These are phyloP conservation scores for Coemansia furcata DNA, from an alignment of 192 early-diverging fungal species.

Conservation along the genomic window DNA sequence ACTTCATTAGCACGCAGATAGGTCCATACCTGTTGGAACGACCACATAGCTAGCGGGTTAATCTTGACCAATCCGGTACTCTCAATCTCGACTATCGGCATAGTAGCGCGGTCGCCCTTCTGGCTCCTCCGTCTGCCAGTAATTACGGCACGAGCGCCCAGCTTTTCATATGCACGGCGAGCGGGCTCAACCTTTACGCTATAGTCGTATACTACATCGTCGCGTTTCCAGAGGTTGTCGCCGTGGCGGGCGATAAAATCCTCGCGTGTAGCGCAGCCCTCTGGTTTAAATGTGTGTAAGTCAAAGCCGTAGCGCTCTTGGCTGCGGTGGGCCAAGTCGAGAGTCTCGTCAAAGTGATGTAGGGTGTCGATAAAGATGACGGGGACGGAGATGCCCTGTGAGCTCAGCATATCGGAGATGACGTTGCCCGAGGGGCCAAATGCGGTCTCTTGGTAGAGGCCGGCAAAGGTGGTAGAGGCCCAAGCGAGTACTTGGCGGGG, in stretches of 20 bases:
- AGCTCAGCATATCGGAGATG: constrained; percentile 80
- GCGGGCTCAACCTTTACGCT: constrained; percentile 93
- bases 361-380: constrained; percentile 94
- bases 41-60: constrained; percentile 91
- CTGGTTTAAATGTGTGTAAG: constrained; percentile 75
- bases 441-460: constrained; percentile 89
- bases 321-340: constrained; percentile 70
- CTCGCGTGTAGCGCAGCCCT: constrained; percentile 55
- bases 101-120: constrained; percentile 71
- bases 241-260: constrained; percentile 77
- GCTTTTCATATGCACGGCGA: constrained; percentile 77
- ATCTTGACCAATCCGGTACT: constrained; percentile 81
- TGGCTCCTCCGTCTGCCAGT: constrained; percentile 89
- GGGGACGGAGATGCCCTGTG: constrained; percentile 59
- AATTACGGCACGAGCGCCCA: constrained; percentile 75
- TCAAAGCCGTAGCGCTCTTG: constrained; percentile 67
- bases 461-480: constrained; percentile 77
- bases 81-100: constrained; percentile 84
- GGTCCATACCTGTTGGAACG: constrained; percentile 82
- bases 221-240: constrained; percentile 76
- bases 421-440: constrained; percentile 91
- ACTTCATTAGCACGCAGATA: constrained; percentile 84
- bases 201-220: constrained; percentile 83
- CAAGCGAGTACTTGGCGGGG: constrained; percentile 84
- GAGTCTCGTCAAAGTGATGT: constrained; percentile 92